Percentiles rank a stretch among this genome's conserved stretches.
These are phyloP conservation scores for Pseudodiploospora longispora DNA, from an alignment of 2,329 filamentous ascomycete species.

Conservation along the genomic window DNA sequence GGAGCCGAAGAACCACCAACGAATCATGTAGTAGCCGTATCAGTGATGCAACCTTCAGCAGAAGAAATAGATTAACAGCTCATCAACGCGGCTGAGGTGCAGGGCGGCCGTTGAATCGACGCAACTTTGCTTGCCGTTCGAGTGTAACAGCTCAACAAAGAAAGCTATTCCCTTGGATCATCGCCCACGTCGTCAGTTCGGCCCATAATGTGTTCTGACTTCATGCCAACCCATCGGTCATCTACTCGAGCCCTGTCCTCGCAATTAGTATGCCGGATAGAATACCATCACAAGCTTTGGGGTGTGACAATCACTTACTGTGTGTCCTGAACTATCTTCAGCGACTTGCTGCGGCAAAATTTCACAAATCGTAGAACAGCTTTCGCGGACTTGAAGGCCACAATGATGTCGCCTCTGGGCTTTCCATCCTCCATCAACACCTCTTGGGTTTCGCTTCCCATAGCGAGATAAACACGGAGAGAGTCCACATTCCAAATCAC, in stretches of 20 bases:
- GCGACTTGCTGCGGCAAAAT: constrained; percentile 36
- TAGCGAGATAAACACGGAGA: constrained; percentile 34
- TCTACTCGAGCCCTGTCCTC: constrained; percentile 27
- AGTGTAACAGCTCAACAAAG: not conserved
- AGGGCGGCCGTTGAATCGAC: too few relatives aligned
- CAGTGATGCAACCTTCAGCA: too few relatives aligned
- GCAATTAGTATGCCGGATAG: constrained; percentile 10
- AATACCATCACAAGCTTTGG: not conserved
- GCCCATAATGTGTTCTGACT: constrained; percentile 23
- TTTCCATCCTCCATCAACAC: constrained; percentile 22
- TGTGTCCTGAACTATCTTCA: constrained; percentile 31
- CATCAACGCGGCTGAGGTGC: too few relatives aligned
- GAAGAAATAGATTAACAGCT: too few relatives aligned
- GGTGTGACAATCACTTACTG: constrained; percentile 27
- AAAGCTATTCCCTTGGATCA: constrained; percentile 18
- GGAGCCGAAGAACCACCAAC: too few relatives aligned
- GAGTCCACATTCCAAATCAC: constrained; percentile 36
- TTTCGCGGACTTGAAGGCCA: constrained; percentile 42
- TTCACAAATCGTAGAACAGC: constrained; percentile 45
- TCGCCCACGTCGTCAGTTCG: constrained; percentile 18
- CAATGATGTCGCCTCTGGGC: constrained; percentile 39
- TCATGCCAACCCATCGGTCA: constrained; percentile 25
- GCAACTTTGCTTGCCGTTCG: too few relatives aligned
- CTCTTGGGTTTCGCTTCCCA: constrained; percentile 20
- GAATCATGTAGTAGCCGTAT: too few relatives aligned